A percentile compares a stretch with the other conserved stretches of the same genome.
Evolutionary conservation across 495 filamentous ascomycete species (phyloP).

Genomic region (Poronia punctata): DNA sequence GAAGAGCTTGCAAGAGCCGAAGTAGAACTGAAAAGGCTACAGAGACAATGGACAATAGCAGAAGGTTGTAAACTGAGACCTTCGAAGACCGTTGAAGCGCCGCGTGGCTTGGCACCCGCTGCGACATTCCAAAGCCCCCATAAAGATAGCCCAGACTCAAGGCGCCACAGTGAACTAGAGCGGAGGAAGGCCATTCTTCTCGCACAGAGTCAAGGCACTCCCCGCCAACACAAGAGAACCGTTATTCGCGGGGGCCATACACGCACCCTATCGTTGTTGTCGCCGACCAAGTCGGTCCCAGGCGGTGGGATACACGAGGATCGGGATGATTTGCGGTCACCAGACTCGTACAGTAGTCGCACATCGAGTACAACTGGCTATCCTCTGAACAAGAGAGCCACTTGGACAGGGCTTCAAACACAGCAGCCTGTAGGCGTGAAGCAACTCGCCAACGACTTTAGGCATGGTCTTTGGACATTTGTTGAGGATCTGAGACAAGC

Average conservation of each 20-base stretch:
- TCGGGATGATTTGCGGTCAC: conserved; percentile 17
- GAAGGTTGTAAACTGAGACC: conserved; percentile 73
- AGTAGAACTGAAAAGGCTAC: conserved; percentile 63
- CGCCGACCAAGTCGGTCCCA: conserved; percentile 44
- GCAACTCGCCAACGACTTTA: conserved; percentile 85
- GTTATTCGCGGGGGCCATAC: conserved; percentile 54
- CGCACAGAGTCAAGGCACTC: conserved; percentile 47
- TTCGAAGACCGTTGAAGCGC: conserved; percentile 51
- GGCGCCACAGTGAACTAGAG: conserved; percentile 47
- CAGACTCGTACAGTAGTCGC: conserved; percentile 17
- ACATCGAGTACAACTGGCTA: conserved; percentile 16
- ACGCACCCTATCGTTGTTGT: conserved; percentile 74
- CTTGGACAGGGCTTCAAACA: conserved; percentile 37
- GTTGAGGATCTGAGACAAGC: conserved; percentile 92
- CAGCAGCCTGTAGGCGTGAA: conserved; percentile 43
- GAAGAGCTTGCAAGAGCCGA: conserved; percentile 84
- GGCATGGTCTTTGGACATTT: conserved; percentile 91
- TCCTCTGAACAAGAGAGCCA: conserved; percentile 36
- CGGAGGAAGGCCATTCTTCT: conserved; percentile 54
- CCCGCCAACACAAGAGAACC: conserved; percentile 36
- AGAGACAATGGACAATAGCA: conserved; percentile 72
- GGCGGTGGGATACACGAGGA: conserved; percentile 24
- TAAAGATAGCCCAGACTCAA: conserved; percentile 33
- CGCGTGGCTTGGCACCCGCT: conserved; percentile 31
- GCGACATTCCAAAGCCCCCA: conserved; percentile 12